phyloP scores from a whole-genome alignment of 2,329 filamentous ascomycete genomes.

The Calonectria naviculata region DNA sequence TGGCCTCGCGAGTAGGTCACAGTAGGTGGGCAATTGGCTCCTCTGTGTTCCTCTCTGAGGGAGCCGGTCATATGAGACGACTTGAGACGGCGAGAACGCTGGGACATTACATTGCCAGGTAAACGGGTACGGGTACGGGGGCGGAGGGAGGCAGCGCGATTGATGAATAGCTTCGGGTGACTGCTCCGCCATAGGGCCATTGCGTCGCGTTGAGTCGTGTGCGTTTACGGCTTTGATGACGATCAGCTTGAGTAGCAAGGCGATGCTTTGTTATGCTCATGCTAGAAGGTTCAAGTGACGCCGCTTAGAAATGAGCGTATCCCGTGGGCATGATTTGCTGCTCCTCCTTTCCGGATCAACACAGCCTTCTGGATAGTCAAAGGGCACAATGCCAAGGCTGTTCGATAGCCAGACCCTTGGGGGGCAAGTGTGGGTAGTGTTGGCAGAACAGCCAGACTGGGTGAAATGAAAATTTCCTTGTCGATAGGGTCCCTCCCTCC shows the following conservation, averaged over 20 bases:
- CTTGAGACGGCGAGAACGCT: neutral
- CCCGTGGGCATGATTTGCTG: conserved; percentile 1
- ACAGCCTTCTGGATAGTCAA: neutral
- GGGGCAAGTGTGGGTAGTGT: neutral
- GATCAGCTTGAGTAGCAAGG: neutral
- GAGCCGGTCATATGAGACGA: neutral
- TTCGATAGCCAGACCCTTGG: neutral
- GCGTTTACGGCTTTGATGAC: neutral
- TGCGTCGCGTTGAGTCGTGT: neutral
- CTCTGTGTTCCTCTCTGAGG: neutral
- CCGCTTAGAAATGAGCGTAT: conserved; percentile 8
- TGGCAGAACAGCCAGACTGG: neutral
- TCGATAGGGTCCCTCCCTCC: neutral
- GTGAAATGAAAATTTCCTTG: neutral
- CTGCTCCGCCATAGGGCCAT: neutral
- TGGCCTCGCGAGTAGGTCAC: neutral
- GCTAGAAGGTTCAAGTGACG: neutral
- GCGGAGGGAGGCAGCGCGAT: neutral
- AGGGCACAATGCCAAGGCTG: neutral
- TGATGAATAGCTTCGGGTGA: neutral
- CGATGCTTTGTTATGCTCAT: conserved; percentile 10
- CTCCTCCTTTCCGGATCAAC: neutral
- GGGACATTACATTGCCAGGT: neutral
- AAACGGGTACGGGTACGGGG: neutral
- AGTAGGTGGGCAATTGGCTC: neutral